Evolutionary conservation across 208 protist genomes (phyloP), one percentile per base, ranked within the genome.

Genomic region (Crithidia fasciculata): DNA sequence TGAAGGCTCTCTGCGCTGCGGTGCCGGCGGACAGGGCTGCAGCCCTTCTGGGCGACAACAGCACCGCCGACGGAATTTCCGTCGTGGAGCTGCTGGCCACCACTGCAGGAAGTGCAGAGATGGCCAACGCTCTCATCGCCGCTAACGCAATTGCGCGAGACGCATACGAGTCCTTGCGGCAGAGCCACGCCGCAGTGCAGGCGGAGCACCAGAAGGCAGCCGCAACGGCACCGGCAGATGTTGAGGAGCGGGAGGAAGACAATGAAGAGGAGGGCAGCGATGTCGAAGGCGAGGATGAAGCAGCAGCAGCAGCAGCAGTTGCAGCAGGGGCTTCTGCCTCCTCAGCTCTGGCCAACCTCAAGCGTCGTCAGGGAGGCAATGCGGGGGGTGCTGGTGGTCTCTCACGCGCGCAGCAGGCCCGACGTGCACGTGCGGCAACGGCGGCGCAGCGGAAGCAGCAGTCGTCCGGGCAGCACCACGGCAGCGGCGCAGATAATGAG

Each of bases 341-440:
- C 4, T 10, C 47, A 2, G 47, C n/a, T 9, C 19, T 68, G 4
- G n/a, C 64, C n/a, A 12, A 41, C 39, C 47, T 41, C 28, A 68
- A 60, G 53, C 70, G 61, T 13, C 64, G 72, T 4, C 56, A 41
- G 40, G 19, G 64, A 13, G 61, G 49, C 18, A 49, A 5, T 44
- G 40, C n/a, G 18, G 58, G 67, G 15, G 62, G 15, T 12, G 45
- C 15, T 47, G n/a, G 45, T 9, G 71, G 75, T 8, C 63, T 71
- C 28, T 87, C 82, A 4, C 72, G 84, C 36, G 73, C 85, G 43
- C 84, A 92, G 72, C 81, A 87, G 49, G 79, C 87, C 19, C 77
- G 87, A 2, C 85, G 83, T 40, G 81, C 84, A 16, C 65, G 76
- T 41, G 79, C 87, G 44, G 56, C 28, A 8, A 72, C 62, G 2